These are phyloP conservation scores for Saccharomycopsis sp. DNA, from an alignment of 805 yeast species.

Conservation along the genomic window DNA sequence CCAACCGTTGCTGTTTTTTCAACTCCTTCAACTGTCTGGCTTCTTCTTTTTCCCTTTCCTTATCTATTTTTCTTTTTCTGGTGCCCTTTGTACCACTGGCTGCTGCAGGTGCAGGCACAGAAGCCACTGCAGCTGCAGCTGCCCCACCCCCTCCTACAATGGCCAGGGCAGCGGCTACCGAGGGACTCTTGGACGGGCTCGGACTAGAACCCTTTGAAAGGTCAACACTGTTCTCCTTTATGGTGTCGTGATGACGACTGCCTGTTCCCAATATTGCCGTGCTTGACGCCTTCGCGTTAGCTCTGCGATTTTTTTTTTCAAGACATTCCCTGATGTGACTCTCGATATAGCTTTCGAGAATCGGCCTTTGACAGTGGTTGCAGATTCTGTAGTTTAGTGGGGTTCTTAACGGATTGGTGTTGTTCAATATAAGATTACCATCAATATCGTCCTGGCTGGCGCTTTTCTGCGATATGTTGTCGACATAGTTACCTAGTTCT, in stretches of 20 bases:
- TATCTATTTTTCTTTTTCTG: slow-evolving; percentile 19
- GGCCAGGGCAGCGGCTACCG: neutral
- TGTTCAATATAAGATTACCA: slow-evolving; percentile 14
- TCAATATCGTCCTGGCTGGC: slow-evolving; percentile 3
- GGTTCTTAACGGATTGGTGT: slow-evolving; percentile 32
- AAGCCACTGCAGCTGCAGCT: neutral
- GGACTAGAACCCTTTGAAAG: neutral
- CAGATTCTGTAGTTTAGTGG: slow-evolving; percentile 41
- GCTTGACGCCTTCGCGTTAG: neutral
- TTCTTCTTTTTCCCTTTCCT: slow-evolving; percentile 18
- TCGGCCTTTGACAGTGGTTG: slow-evolving; percentile 41
- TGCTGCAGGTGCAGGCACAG: slow-evolving; percentile 4
- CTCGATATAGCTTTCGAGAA: slow-evolving; percentile 32
- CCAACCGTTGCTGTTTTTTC: slow-evolving; percentile 17
- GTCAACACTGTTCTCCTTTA: slow-evolving; percentile 20
- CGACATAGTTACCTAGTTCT: slow-evolving; percentile 30
- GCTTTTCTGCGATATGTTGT: slow-evolving; percentile 19
- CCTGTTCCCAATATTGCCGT: slow-evolving; percentile 4
- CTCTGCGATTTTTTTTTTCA: slow-evolving; percentile 24
- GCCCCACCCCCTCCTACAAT: slow-evolving; percentile 1
- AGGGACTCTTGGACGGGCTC: slow-evolving; percentile 1
- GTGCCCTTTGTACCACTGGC: slow-evolving; percentile 8
- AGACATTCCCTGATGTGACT: slow-evolving; percentile 37
- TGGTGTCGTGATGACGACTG: slow-evolving; percentile 23
- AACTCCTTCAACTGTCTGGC: slow-evolving; percentile 19